These are phyloP conservation scores for Collybia nuda DNA, from an alignment of 768 basidiomycete genomes.

Conservation along the genomic window DNA sequence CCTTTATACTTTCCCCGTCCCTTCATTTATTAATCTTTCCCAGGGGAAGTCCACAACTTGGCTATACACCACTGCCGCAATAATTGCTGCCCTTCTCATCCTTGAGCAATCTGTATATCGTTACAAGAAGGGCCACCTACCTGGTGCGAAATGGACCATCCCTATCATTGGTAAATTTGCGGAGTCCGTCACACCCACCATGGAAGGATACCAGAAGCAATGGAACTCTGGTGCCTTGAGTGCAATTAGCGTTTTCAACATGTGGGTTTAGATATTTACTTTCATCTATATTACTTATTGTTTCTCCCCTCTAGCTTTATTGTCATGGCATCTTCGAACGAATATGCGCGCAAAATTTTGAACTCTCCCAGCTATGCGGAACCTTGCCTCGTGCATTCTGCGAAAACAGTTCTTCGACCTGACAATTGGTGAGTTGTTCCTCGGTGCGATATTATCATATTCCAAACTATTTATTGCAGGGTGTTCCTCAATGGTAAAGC, in stretches of 20 bases:
- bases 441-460: background rate
- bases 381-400: constrained; percentile 91
- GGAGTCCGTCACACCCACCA: constrained; percentile 86
- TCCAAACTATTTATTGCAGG: constrained; percentile 41
- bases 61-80: constrained; percentile 67
- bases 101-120: constrained; percentile 90
- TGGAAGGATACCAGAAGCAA: constrained; percentile 89
- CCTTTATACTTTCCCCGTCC: constrained; percentile 45
- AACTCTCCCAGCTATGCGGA: constrained; percentile 93
- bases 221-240: constrained; percentile 90
- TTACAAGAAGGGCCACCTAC: constrained; percentile 84
- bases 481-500: constrained; percentile 96
- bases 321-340: constrained; percentile 95
- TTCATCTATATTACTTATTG: constrained; percentile 1
- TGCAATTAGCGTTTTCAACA: constrained; percentile 95
- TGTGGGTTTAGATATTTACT: constrained; percentile 50
- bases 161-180: constrained; percentile 97
- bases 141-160: constrained; percentile 90
- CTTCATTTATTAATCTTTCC: constrained; percentile 40
- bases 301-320: constrained; percentile 79
- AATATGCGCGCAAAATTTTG: constrained; percentile 91
- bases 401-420: constrained; percentile 78
- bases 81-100: constrained; percentile 73
- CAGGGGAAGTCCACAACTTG: constrained; percentile 41
- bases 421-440: constrained; percentile 76